Percentiles rank a stretch among this genome's conserved stretches.
These are phyloP conservation scores for Neurospora sp. DNA, from an alignment of 495 filamentous ascomycete species.

Conservation along the genomic window DNA sequence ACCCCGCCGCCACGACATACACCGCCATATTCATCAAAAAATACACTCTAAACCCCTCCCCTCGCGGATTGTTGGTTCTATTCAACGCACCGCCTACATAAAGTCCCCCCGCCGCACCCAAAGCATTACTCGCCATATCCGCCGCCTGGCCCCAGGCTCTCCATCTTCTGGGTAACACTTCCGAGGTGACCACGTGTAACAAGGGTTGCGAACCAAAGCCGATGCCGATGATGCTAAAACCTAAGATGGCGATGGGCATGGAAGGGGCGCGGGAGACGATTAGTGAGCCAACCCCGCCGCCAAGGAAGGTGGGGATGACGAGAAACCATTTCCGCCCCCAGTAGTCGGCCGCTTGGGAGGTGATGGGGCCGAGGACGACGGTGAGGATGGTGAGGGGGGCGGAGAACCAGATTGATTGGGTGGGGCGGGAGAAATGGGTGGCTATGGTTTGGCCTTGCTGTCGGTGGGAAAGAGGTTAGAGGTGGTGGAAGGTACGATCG, in stretches of 20 bases:
- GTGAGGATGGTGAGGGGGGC: conserved; percentile 21
- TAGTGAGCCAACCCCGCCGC: conserved; percentile 16
- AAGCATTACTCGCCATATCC: conserved; percentile 11
- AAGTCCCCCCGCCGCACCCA: conserved; percentile 10
- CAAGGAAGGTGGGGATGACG: conserved; percentile 20
- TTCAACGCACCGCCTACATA: conserved; percentile 20
- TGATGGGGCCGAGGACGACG: conserved; percentile 19
- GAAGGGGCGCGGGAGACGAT: conserved; percentile 21
- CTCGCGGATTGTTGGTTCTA: conserved; percentile 4
- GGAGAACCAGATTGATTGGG: conserved; percentile 18
- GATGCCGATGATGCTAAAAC: conserved; percentile 18
- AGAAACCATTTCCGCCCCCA: conserved; percentile 30
- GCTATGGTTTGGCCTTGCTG: conserved; percentile 22
- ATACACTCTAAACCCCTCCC: conserved; percentile 22
- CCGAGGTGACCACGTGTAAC: conserved; percentile 24
- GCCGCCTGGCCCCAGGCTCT: conserved; percentile 21
- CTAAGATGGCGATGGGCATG: conserved; percentile 25
- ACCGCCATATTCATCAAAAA: conserved; percentile 18
- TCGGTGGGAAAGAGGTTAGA: background rate
- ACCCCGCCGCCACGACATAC: conserved; percentile 11
- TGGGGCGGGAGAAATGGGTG: conserved; percentile 6
- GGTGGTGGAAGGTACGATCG: too few relatives aligned
- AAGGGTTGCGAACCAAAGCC: conserved; percentile 26
- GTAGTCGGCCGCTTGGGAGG: conserved; percentile 29
- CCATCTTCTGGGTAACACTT: conserved; percentile 24